phyloP scores from a whole-genome alignment of 306 rosid species.

The Cajanus cajan region DNA sequence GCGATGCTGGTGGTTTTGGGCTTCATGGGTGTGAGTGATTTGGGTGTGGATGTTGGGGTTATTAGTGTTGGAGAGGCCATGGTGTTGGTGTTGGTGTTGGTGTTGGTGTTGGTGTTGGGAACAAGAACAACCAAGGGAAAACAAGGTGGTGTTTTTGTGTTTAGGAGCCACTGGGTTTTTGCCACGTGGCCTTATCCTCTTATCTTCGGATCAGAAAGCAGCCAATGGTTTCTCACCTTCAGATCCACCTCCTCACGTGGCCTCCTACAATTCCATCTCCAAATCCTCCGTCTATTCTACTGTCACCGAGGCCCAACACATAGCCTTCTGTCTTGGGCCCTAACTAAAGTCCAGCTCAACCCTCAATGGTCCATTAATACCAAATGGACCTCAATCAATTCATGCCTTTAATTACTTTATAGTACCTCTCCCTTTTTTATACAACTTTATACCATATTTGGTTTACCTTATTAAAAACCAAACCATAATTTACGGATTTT shows the following conservation, averaged over 20 bases:
- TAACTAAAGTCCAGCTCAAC: too few species aligned
- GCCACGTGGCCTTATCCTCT: slow-evolving; percentile 96
- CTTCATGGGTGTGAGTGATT: slow-evolving; percentile 54
- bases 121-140: too few species aligned
- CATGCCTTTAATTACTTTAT: not conserved
- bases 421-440: not conserved
- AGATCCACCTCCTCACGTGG: slow-evolving; percentile 33
- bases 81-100: too few species aligned
- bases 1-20: slow-evolving; percentile 35
- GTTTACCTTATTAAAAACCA: not conserved
- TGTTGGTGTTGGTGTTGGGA: too few species aligned
- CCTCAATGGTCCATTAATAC: too few species aligned
- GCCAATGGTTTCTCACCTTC: slow-evolving; percentile 48
- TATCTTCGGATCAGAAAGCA: slow-evolving; percentile 74
- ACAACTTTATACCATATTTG: not conserved
- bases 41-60: slow-evolving; percentile 82
- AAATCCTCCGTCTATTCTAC: too few species aligned
- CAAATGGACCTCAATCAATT: not conserved
- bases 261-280: not conserved
- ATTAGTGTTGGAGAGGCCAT: slow-evolving; percentile 85
- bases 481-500: not conserved
- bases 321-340: too few species aligned
- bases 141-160: not conserved
- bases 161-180: slow-evolving; percentile 38
- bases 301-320: too few species aligned